These are phyloP conservation scores for Sicyos edulis DNA, from an alignment of 306 rosid species.

Conservation along the genomic window DNA sequence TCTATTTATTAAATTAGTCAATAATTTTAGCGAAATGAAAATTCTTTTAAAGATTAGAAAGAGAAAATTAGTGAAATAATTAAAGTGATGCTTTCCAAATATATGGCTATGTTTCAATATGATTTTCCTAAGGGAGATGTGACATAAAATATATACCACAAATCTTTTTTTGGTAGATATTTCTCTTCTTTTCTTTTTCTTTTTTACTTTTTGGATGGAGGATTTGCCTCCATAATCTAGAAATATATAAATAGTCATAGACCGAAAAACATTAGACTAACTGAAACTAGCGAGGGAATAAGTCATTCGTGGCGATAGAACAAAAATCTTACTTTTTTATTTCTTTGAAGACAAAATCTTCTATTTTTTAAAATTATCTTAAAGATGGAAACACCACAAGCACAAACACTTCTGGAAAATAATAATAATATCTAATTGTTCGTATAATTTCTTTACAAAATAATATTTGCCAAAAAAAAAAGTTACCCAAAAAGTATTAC, in stretches of 20 bases:
- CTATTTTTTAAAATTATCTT: neutral
- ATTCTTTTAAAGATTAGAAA: no score
- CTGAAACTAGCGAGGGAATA: neutral
- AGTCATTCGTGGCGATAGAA: neutral
- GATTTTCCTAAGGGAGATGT: neutral
- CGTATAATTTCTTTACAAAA: no score
- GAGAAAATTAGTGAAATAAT: neutral
- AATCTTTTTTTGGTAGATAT: neutral
- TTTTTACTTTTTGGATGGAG: neutral
- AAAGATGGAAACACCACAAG: neutral
- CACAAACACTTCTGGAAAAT: no score
- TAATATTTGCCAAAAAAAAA: no score
- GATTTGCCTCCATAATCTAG: slow-evolving; percentile 1
- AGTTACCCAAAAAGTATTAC: no score
- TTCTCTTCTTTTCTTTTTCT: no score
- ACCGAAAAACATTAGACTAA: neutral
- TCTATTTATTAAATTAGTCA: neutral
- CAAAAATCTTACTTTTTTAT: neutral
- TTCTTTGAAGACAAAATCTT: neutral
- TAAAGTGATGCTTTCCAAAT: neutral
- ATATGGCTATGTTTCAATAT: neutral
- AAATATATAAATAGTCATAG: neutral
- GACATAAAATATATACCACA: slow-evolving; percentile 8
- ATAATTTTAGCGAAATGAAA: neutral
- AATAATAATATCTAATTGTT: no score